These are phyloP conservation scores for Verbena officinalis DNA, from an alignment of 257 asterid genomes.

Conservation along the genomic window DNA sequence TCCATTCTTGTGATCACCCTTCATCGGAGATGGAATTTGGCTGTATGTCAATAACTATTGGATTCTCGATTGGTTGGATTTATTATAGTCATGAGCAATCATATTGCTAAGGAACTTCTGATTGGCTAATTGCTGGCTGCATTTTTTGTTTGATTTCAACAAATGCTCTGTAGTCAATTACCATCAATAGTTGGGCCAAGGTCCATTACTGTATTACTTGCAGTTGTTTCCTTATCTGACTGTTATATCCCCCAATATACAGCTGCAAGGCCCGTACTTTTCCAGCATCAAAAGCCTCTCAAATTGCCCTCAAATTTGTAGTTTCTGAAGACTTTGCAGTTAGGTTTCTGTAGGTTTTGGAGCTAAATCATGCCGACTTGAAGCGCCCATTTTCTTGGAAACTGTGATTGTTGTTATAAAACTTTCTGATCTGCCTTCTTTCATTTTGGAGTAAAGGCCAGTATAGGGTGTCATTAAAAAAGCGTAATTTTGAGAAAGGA, in stretches of 20 bases:
- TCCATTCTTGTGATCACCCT: background rate
- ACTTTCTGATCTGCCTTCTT: background rate
- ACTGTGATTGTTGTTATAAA: slow-evolving; percentile 15
- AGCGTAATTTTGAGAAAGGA: background rate
- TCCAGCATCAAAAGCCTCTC: slow-evolving; percentile 41
- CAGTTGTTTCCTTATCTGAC: slow-evolving; percentile 43
- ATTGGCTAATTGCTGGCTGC: slow-evolving; percentile 23
- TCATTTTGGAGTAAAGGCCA: slow-evolving; percentile 5
- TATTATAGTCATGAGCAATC: background rate
- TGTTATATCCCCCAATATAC: slow-evolving; percentile 45
- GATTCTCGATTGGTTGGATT: slow-evolving; percentile 10
- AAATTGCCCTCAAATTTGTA: slow-evolving; percentile 26
- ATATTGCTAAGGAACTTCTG: slow-evolving; percentile 9
- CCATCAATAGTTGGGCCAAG: slow-evolving; percentile 38
- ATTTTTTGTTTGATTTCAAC: slow-evolving; percentile 4
- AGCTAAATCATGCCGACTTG: slow-evolving; percentile 8
- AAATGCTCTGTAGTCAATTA: slow-evolving; percentile 30
- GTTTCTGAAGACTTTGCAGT: background rate
- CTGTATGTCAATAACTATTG: slow-evolving; percentile 2
- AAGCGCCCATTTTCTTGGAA: background rate
- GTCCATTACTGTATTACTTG: slow-evolving; percentile 35
- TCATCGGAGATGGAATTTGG: slow-evolving; percentile 6
- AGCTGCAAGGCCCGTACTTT: slow-evolving; percentile 42
- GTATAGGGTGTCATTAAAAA: slow-evolving; percentile 4
- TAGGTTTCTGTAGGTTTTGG: slow-evolving; percentile 8